phyloP scores from a whole-genome alignment of 768 basidiomycete genomes.

The Steccherinum ochraceum region DNA sequence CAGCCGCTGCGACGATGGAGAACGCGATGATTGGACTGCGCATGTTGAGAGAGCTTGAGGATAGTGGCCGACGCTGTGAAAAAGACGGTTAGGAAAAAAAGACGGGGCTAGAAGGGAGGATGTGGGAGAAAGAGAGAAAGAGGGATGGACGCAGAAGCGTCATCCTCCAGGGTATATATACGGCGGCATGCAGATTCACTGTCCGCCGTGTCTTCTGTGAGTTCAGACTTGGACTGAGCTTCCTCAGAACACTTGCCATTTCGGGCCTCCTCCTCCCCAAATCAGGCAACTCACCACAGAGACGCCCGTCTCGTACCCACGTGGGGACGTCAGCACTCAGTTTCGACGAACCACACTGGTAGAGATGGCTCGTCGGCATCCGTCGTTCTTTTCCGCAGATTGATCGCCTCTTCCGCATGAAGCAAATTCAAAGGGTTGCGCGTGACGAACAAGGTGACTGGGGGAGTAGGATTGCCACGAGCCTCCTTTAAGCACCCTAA shows the following conservation, averaged over 20 bases:
- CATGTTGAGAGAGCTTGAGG: slow-evolving; percentile 12
- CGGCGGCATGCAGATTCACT: slow-evolving; percentile 8
- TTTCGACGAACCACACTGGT: no score
- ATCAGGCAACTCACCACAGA: neutral
- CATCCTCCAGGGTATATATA: slow-evolving; percentile 8
- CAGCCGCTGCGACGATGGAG: slow-evolving; percentile 20
- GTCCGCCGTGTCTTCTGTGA: slow-evolving; percentile 21
- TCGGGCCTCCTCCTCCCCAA: slow-evolving; percentile 2
- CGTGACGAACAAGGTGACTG: no score
- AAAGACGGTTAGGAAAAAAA: neutral
- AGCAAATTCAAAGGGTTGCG: no score
- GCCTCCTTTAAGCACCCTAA: no score
- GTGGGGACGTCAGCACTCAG: no score
- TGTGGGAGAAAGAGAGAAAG: slow-evolving; percentile 8
- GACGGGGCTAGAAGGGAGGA: slow-evolving; percentile 1
- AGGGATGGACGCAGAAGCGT: neutral
- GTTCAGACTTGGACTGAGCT: slow-evolving; percentile 1
- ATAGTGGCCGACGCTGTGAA: slow-evolving; percentile 7
- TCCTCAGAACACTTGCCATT: slow-evolving; percentile 13
- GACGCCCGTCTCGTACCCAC: no score
- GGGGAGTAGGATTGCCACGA: no score
- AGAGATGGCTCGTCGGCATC: no score
- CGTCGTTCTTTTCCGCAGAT: no score
- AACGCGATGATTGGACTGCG: slow-evolving; percentile 24
- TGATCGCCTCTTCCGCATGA: no score